phyloP scores from a whole-genome alignment of 768 basidiomycete genomes.

The Cystobasidium ongulense region DNA sequence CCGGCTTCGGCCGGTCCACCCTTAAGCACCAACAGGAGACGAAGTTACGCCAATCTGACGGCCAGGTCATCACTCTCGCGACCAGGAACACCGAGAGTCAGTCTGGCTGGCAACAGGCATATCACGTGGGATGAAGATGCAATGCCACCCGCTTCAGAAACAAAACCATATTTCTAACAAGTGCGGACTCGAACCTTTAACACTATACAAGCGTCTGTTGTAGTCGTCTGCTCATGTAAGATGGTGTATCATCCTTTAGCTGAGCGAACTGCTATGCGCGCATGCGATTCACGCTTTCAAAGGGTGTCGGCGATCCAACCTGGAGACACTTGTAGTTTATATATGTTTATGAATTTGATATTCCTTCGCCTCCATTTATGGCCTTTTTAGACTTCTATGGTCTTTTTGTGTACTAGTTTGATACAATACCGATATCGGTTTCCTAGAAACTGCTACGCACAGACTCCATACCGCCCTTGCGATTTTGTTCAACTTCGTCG shows the following conservation, averaged over 20 bases:
- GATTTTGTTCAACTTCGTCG: too few relatives aligned
- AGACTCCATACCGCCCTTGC: neutral
- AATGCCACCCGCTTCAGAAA: neutral
- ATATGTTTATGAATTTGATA: neutral
- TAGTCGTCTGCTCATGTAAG: too few relatives aligned
- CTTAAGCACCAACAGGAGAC: neutral
- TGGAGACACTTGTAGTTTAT: too few relatives aligned
- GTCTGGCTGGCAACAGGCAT: constrained; percentile 1
- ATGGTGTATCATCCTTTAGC: too few relatives aligned
- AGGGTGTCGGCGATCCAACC: too few relatives aligned
- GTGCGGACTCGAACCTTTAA: neutral
- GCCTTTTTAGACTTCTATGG: neutral
- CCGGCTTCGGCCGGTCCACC: neutral
- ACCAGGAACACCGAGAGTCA: constrained; percentile 16
- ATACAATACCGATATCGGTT: neutral
- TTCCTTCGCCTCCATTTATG: neutral
- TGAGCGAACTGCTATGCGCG: too few relatives aligned
- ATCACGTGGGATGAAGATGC: constrained; percentile 26
- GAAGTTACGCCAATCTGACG: neutral
- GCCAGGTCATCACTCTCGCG: neutral
- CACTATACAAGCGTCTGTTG: neutral
- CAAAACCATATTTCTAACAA: neutral
- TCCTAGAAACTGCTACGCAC: too few relatives aligned
- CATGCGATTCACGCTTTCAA: too few relatives aligned
- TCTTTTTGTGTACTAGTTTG: neutral